phyloP scores from a whole-genome alignment of 257 asterid genomes.

The Przewalskia tangutica region DNA sequence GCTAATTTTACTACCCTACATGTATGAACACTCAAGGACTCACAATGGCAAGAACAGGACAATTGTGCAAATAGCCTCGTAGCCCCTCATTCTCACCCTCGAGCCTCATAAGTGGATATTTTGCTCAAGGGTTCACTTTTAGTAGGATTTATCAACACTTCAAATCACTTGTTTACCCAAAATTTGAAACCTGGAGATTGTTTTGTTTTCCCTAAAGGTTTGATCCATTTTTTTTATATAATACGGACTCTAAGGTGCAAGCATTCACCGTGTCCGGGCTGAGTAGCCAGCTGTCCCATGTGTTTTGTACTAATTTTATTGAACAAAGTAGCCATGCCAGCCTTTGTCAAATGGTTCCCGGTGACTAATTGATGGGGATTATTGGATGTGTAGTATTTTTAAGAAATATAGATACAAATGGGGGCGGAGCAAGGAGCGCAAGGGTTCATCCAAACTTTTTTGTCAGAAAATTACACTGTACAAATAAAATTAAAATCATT shows the following conservation, averaged over 20 bases:
- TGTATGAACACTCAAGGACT: slow-evolving; percentile 47
- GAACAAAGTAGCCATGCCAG: background rate
- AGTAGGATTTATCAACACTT: slow-evolving; percentile 51
- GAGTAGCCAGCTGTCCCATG: slow-evolving; percentile 38
- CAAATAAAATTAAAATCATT: no score
- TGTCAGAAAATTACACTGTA: no score
- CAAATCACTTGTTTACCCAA: slow-evolving; percentile 27
- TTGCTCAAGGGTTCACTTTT: slow-evolving; percentile 43
- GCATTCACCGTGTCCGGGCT: slow-evolving; percentile 36
- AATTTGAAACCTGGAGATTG: slow-evolving; percentile 35
- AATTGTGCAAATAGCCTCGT: slow-evolving; percentile 36
- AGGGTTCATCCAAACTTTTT: no score
- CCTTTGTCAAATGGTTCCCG: background rate
- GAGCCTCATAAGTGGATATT: slow-evolving; percentile 57
- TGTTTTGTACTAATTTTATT: no score
- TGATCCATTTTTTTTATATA: slow-evolving; percentile 45
- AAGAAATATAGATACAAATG: no score
- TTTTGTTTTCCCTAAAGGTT: slow-evolving; percentile 51
- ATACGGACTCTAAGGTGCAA: slow-evolving; percentile 17
- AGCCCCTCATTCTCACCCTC: slow-evolving; percentile 61
- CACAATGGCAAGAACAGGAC: slow-evolving; percentile 47
- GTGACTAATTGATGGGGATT: background rate
- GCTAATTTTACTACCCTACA: slow-evolving; percentile 4
- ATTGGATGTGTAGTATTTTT: background rate
- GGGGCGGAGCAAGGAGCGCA: no score